Conservation (phyloP, 1,284 basidiomycete species). For the Cryptococcus sp. region DNA sequence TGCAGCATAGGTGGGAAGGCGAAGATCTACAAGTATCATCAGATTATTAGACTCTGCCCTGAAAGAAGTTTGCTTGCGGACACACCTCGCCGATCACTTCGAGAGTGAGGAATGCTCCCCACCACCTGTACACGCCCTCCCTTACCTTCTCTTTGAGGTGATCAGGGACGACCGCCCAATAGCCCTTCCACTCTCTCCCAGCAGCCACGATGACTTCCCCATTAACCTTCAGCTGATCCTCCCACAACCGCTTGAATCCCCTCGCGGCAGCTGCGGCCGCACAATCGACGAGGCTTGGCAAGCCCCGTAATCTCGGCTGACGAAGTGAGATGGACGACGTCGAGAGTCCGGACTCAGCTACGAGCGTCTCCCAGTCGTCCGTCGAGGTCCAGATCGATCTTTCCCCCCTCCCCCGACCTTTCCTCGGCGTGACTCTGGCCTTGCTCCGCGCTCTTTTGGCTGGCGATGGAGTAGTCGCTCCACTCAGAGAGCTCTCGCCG, state of each 20-base stretch:
- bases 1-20: conserved; percentile 22
- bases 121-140: conserved; percentile 27
- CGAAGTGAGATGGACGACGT: conserved; percentile 37
- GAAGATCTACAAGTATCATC: conserved; percentile 22
- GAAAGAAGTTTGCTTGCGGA: not conserved
- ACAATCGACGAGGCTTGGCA: conserved; percentile 23
- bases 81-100: conserved; percentile 32
- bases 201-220: conserved; percentile 4
- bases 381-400: conserved; percentile 33
- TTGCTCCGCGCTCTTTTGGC: not conserved
- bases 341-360: conserved; percentile 31
- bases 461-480: not conserved
- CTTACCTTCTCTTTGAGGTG: conserved; percentile 32
- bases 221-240: conserved; percentile 8
- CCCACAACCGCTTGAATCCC: conserved; percentile 35
- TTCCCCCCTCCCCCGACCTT: not conserved
- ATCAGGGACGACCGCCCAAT: conserved; percentile 29
- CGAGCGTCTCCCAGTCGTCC: conserved; percentile 40
- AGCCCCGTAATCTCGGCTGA: conserved; percentile 21
- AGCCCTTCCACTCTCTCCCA: conserved; percentile 26
- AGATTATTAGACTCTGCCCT: not conserved
- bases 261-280: conserved; percentile 19
- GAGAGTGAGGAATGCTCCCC: conserved; percentile 26
- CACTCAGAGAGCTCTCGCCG: too few species aligned
- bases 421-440: not conserved